Conservation (phyloP, 768 basidiomycete species). For the Leucocoprinus leucothites region DNA sequence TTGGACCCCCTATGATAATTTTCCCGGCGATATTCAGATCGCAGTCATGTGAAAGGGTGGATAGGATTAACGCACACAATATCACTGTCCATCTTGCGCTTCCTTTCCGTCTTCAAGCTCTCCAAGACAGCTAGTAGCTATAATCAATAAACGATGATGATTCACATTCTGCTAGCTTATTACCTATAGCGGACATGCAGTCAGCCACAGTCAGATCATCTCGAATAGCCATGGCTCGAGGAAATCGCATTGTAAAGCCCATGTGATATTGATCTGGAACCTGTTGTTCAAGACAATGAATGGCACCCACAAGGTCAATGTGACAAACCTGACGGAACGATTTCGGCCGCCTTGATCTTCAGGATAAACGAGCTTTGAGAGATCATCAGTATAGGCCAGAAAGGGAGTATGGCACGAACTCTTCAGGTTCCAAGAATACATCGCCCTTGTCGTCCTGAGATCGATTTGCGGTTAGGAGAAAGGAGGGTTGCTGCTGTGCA, state of each 20-base stretch:
- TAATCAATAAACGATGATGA: not conserved
- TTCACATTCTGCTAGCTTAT: not conserved
- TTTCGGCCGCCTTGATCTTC: slow-evolving; percentile 92
- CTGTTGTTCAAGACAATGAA: slow-evolving; percentile 5
- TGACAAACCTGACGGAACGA: slow-evolving; percentile 62
- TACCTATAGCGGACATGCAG: slow-evolving; percentile 71
- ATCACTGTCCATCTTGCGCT: slow-evolving; percentile 71
- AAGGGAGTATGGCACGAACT: slow-evolving; percentile 45
- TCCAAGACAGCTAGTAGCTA: slow-evolving; percentile 51
- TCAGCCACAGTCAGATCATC: slow-evolving; percentile 74
- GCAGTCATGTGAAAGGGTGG: not conserved
- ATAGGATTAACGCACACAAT: slow-evolving; percentile 35
- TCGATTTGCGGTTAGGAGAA: slow-evolving; percentile 58
- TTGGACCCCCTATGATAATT: slow-evolving; percentile 31
- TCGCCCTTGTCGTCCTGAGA: slow-evolving; percentile 83
- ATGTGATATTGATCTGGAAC: slow-evolving; percentile 76
- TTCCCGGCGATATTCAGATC: not conserved
- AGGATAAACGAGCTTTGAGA: slow-evolving; percentile 84
- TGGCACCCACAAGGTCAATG: not conserved
- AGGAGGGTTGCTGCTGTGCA: slow-evolving; percentile 67
- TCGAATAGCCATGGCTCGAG: slow-evolving; percentile 76
- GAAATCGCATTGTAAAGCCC: slow-evolving; percentile 92
- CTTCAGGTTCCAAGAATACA: slow-evolving; percentile 83
- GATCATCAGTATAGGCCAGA: not conserved
- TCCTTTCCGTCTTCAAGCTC: slow-evolving; percentile 58